Evolutionary conservation across 148 eudicot species (phyloP), one percentile per base, ranked within the genome.

Genomic region (Agrostemma githago): DNA sequence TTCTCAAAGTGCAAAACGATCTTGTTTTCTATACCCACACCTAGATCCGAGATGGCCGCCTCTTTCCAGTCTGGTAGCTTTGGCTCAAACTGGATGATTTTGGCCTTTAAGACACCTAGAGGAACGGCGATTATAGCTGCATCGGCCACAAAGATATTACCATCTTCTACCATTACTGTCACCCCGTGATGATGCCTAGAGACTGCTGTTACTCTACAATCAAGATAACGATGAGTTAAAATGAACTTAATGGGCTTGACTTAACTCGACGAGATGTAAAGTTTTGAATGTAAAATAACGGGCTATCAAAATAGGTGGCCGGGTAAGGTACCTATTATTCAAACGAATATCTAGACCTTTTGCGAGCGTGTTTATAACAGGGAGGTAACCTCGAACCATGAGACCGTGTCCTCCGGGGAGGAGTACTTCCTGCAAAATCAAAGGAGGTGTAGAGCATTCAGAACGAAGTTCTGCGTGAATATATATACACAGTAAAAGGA

Each of bases 381-480:
- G 99, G 56, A 72, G 93, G 78, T 95, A 95, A 43, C 99, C 99
- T 39, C 99, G 88, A 38, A 95, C 96, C 99, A 95, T 95, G 65
- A 95, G 94, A 73, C 99, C 99, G 66, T 95, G 99, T 71, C 99
- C 99, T 68, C 99, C 99, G 54, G 99, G 97, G 76, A 95, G 96
- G 79, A 95, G 78, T 68, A 84, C 97, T 80, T 95, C 99, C 99
- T 95, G 77, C 76, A 74, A 40, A 65, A 65, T 56, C 42, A 70
- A 74, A 56, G 44, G 21, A 72, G 61, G 58, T 11, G 44, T 37
- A 48, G 60, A 70, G 51, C 42, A 74, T 59, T 61, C 53, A 66
- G n/a, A 58, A 71, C 8, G 21, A 26, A 79, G 11, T 14, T 15
- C 34, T 14, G 63, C 1, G 21, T 20, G 15, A 56, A 21, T 16